These are phyloP conservation scores for Oryza meridionalis DNA, from an alignment of 176 grass and related monocot genomes.

Conservation along the genomic window DNA sequence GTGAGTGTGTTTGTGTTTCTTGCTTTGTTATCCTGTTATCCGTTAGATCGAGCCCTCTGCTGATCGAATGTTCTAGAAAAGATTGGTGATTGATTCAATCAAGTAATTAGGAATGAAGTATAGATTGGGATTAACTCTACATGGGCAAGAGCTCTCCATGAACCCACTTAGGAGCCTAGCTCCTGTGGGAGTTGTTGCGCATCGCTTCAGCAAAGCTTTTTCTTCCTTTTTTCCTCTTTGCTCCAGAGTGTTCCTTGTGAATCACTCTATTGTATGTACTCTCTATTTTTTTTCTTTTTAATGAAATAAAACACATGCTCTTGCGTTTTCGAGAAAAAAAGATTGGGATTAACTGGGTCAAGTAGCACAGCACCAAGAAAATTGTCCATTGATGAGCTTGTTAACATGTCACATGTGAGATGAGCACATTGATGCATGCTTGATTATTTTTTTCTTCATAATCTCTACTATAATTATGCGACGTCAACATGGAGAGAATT, in stretches of 20 bases:
- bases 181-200: too few relatives aligned
- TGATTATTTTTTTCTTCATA: neutral
- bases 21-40: constrained; percentile 51
- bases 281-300: too few relatives aligned
- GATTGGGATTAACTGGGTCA: too few relatives aligned
- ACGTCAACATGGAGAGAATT: neutral
- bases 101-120: neutral
- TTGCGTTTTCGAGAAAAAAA: too few relatives aligned
- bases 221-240: too few relatives aligned
- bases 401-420: neutral
- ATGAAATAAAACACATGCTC: too few relatives aligned
- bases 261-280: too few relatives aligned
- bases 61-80: constrained; percentile 54
- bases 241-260: too few relatives aligned
- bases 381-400: neutral
- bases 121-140: too few relatives aligned
- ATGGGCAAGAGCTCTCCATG: too few relatives aligned
- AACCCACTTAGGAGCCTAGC: too few relatives aligned
- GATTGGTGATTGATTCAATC: neutral
- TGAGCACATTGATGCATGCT: neutral
- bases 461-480: neutral
- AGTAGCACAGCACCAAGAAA: neutral
- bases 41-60: constrained; percentile 13
- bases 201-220: too few relatives aligned
- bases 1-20: neutral